These are phyloP conservation scores for Pseudonectria foliicola DNA, from an alignment of 2,329 filamentous ascomycete genomes.

Conservation along the genomic window DNA sequence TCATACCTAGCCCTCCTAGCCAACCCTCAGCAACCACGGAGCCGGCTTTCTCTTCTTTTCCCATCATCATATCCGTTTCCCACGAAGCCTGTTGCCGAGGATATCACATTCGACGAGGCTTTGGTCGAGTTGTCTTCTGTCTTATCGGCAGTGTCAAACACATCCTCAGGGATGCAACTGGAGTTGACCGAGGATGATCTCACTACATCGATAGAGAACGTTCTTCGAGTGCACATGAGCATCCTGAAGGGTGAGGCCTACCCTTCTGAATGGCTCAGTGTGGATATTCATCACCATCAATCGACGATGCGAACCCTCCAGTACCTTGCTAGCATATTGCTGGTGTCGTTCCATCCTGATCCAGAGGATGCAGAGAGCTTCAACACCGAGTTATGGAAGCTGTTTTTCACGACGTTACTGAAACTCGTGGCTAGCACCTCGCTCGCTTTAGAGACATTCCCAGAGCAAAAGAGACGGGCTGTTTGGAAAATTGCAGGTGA, in stretches of 20 bases:
- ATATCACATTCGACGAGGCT: conserved; percentile 68
- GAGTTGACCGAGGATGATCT: conserved; percentile 70
- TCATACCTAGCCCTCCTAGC: conserved; percentile 75
- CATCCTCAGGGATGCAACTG: conserved; percentile 63
- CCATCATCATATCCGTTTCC: conserved; percentile 87
- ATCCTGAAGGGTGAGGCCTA: conserved; percentile 87
- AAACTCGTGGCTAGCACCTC: conserved; percentile 84
- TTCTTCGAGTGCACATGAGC: conserved; percentile 79
- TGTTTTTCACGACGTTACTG: conserved; percentile 83
- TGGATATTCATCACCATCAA: conserved; percentile 88
- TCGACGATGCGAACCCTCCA: conserved; percentile 81
- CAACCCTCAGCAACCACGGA: conserved; percentile 44
- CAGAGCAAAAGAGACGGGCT: conserved; percentile 89
- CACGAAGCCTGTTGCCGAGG: conserved; percentile 56
- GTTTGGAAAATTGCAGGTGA: conserved; percentile 99
- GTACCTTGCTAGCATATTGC: conserved; percentile 69
- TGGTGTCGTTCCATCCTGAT: conserved; percentile 78
- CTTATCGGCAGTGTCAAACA: conserved; percentile 72
- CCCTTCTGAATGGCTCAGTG: conserved; percentile 81
- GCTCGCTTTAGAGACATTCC: conserved; percentile 88
- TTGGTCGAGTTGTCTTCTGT: conserved; percentile 84
- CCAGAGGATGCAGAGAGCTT: conserved; percentile 89
- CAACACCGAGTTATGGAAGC: conserved; percentile 88
- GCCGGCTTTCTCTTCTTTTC: conserved; percentile 78
- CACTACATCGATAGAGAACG: conserved; percentile 66